phyloP scores from a whole-genome alignment of 2,329 filamentous ascomycete genomes.

The Fusarium guadeloupense region DNA sequence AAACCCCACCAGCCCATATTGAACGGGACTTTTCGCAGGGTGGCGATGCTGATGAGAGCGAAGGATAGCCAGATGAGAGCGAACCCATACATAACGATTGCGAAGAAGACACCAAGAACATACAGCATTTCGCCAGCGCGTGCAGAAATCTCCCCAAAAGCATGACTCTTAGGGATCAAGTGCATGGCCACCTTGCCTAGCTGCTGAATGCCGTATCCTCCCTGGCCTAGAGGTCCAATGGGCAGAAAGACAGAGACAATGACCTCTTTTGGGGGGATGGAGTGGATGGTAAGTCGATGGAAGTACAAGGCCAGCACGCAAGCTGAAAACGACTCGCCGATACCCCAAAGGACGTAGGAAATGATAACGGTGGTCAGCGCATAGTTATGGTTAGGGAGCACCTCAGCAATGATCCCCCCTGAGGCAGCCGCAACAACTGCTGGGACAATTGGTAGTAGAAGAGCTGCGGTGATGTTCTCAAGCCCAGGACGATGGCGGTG shows the following conservation, averaged over 20 bases:
- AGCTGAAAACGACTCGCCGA: slow-evolving; percentile 66
- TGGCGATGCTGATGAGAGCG: slow-evolving; percentile 53
- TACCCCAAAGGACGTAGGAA: slow-evolving; percentile 75
- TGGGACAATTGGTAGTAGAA: slow-evolving; percentile 72
- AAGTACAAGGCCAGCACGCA: slow-evolving; percentile 74
- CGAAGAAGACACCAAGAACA: slow-evolving; percentile 61
- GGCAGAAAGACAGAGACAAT: slow-evolving; percentile 75
- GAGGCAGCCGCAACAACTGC: slow-evolving; percentile 72
- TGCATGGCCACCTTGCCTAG: slow-evolving; percentile 58
- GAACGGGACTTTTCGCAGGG: slow-evolving; percentile 54
- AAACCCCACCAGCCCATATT: slow-evolving; percentile 61
- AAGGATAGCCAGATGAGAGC: slow-evolving; percentile 56
- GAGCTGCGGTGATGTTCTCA: slow-evolving; percentile 69
- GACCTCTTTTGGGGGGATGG: slow-evolving; percentile 71
- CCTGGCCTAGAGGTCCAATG: slow-evolving; percentile 72
- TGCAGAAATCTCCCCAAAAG: slow-evolving; percentile 57
- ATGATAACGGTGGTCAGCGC: slow-evolving; percentile 70
- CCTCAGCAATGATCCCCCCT: slow-evolving; percentile 70
- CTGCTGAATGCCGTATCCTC: slow-evolving; percentile 67
- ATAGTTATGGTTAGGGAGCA: slow-evolving; percentile 63
- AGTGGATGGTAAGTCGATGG: slow-evolving; percentile 72
- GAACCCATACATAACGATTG: slow-evolving; percentile 57
- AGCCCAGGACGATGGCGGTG: slow-evolving; percentile 57
- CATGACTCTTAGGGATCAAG: slow-evolving; percentile 51
- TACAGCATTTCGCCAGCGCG: slow-evolving; percentile 60